Conservation (phyloP, 306 rosid species). For the Sophora flavescens region DNA sequence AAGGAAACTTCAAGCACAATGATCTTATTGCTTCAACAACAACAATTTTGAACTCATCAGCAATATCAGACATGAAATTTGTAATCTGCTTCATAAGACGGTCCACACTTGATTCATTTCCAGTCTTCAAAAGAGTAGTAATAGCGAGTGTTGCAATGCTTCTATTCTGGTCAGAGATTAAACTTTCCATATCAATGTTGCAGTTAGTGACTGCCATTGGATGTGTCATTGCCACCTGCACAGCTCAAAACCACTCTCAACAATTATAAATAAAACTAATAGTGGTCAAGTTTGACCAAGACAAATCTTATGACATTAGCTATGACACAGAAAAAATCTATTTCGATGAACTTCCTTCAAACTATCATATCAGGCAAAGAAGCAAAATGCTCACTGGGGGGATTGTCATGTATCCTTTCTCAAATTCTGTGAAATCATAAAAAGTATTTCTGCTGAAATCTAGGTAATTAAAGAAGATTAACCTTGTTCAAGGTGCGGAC, state of each 20-base stretch:
- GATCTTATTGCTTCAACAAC: conserved; percentile 99
- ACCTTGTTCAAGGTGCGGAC: conserved; percentile 99
- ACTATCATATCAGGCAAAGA: conserved; percentile 34
- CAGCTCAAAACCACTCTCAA: conserved; percentile 45
- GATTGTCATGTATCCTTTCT: conserved; percentile 19
- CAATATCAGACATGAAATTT: conserved; percentile 97
- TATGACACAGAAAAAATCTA: background rate
- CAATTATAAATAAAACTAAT: conserved; percentile 25
- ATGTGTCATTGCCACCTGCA: conserved; percentile 98
- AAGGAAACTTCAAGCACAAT: conserved; percentile 90
- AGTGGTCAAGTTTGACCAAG: conserved; percentile 11
- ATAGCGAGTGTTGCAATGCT: conserved; percentile 99
- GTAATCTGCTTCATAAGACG: conserved; percentile 99
- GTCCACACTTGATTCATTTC: conserved; percentile 97
- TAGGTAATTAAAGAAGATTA: conserved; percentile 21
- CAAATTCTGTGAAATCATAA: conserved; percentile 22
- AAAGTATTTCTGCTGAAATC: conserved; percentile 33
- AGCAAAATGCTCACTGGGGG: conserved; percentile 28
- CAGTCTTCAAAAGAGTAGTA: conserved; percentile 97
- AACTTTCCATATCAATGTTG: conserved; percentile 98
- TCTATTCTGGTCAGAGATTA: conserved; percentile 95
- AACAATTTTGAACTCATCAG: conserved; percentile 97
- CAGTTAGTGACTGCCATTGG: conserved; percentile 99
- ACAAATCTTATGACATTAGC: conserved; percentile 22
- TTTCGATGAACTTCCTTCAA: conserved; percentile 25